These are phyloP conservation scores for Geotrichum histeridarum DNA, from an alignment of 1,139 yeast genomes.

Conservation along the genomic window DNA sequence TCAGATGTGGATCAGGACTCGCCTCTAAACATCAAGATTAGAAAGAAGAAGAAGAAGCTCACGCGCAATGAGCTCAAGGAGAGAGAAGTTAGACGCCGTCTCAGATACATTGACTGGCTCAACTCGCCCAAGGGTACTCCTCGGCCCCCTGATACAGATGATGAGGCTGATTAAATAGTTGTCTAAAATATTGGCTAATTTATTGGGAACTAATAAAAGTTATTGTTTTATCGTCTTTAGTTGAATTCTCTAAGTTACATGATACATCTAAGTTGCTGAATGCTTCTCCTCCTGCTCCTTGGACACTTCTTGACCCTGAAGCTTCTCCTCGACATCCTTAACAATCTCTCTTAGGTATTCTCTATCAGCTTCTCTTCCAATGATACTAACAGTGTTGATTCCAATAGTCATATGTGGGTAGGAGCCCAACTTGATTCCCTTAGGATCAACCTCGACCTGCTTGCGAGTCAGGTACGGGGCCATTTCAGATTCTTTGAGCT, in stretches of 20 bases:
- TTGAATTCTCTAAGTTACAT: not conserved
- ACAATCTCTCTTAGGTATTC: slow-evolving; percentile 46
- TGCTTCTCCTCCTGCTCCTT: slow-evolving; percentile 49
- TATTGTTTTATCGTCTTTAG: not conserved
- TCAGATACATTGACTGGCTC: slow-evolving; percentile 92
- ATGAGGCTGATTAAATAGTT: slow-evolving; percentile 55
- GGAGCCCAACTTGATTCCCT: slow-evolving; percentile 64
- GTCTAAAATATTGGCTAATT: not conserved
- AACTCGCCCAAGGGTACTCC: slow-evolving; percentile 97
- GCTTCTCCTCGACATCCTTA: slow-evolving; percentile 41
- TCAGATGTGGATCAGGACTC: slow-evolving; percentile 51
- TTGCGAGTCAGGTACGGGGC: slow-evolving; percentile 57
- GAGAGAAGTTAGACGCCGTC: slow-evolving; percentile 89
- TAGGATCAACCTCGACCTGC: slow-evolving; percentile 47
- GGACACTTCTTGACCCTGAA: slow-evolving; percentile 53
- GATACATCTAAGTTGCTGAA: slow-evolving; percentile 7
- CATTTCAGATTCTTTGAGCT: slow-evolving; percentile 56
- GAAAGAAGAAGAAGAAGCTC: slow-evolving; percentile 78
- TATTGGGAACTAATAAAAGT: not conserved
- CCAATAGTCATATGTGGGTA: slow-evolving; percentile 71
- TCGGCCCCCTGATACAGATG: slow-evolving; percentile 87
- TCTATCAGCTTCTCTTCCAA: slow-evolving; percentile 48
- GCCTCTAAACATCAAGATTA: slow-evolving; percentile 92
- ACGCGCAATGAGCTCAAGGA: slow-evolving; percentile 92
- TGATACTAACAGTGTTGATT: slow-evolving; percentile 63